Conservation (phyloP, 169 alveolate species). For the Plasmodium coatneyi region DNA sequence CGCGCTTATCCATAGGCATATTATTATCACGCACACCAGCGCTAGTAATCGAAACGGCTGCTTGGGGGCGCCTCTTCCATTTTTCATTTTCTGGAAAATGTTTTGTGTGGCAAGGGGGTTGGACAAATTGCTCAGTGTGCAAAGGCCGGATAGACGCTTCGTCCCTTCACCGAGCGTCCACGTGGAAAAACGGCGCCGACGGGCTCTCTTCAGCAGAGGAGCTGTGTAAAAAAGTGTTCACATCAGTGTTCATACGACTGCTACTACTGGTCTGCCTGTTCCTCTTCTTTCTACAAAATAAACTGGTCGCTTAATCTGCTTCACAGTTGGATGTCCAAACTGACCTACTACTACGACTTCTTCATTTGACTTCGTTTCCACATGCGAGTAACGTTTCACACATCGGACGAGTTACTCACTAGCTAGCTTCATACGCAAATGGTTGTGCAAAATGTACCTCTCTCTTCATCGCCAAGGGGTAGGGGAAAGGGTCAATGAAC, state of each 20-base stretch:
- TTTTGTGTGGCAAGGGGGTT: not conserved
- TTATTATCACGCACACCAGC: not conserved
- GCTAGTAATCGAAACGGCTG: constrained; percentile 9
- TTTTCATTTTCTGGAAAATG: constrained; percentile 36
- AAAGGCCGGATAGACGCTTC: not conserved
- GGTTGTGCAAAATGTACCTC: not conserved
- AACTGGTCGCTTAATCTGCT: not conserved
- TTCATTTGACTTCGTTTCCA: not conserved
- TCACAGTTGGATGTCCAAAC: not conserved
- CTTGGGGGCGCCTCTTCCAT: constrained; percentile 5
- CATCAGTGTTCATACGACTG: not conserved
- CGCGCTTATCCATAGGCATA: not conserved
- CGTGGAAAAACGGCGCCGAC: not conserved
- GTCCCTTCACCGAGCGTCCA: not conserved
- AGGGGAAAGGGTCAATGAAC: not conserved
- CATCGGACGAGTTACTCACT: not conserved
- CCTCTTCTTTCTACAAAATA: not conserved
- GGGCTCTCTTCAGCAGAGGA: not conserved
- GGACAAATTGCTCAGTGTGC: not conserved
- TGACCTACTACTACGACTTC: not conserved
- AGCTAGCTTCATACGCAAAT: not conserved
- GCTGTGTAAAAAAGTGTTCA: not conserved
- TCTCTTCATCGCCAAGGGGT: not conserved
- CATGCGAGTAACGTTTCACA: not conserved
- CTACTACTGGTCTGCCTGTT: not conserved